Percentiles rank a stretch among this genome's conserved stretches.
Evolutionary conservation across 495 filamentous ascomycete species (phyloP).

Genomic region (Hyaloscypha finlandica): DNA sequence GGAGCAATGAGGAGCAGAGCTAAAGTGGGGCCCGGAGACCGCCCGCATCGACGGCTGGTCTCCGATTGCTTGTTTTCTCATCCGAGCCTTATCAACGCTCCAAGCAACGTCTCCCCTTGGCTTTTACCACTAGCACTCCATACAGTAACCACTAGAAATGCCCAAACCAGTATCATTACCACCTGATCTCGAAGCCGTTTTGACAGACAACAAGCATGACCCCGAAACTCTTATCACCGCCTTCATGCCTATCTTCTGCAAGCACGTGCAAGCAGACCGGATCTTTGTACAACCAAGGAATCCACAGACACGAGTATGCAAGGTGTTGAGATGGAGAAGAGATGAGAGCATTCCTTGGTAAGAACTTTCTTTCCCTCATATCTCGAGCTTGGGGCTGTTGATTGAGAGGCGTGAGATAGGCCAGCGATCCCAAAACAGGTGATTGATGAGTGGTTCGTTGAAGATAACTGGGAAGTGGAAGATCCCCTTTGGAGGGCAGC

Average conservation of each 20-base stretch:
- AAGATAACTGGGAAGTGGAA: conserved; percentile 15
- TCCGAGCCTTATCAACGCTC: background rate
- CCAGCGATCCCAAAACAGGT: background rate
- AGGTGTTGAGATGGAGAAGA: conserved; percentile 18
- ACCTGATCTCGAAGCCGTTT: conserved; percentile 16
- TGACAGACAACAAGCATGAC: conserved; percentile 7
- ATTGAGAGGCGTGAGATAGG: background rate
- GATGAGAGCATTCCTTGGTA: conserved; percentile 10
- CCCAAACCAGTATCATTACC: conserved; percentile 4
- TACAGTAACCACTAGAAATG: background rate
- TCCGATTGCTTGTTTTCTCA: background rate
- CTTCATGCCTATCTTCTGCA: conserved; percentile 19
- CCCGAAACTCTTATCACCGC: conserved; percentile 9
- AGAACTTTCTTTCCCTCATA: background rate
- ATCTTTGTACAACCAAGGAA: conserved; percentile 20
- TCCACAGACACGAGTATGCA: conserved; percentile 13
- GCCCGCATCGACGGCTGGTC: background rate
- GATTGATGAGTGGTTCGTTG: conserved; percentile 10
- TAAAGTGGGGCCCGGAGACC: background rate
- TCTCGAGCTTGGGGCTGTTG: background rate
- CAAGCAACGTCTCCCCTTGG: background rate
- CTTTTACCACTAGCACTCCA: background rate
- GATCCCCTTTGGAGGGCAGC: conserved; percentile 19
- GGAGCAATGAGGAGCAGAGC: background rate
- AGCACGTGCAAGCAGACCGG: conserved; percentile 16